Conservation (phyloP, 768 basidiomycete genomes). For the Strobilomyces echinocephalus region DNA sequence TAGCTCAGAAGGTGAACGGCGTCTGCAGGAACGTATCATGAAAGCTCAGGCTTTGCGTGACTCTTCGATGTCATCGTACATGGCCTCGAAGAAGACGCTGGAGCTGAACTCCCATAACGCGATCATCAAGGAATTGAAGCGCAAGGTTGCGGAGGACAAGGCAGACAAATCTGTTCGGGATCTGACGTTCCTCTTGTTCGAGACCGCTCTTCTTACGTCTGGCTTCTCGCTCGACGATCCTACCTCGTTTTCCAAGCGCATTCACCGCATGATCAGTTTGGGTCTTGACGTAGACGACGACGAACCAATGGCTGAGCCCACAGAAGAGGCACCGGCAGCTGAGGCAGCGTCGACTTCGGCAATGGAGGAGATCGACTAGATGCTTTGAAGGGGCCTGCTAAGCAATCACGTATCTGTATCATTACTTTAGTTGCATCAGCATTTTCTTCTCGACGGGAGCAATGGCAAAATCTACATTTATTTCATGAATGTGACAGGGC, state of each 20-base stretch:
- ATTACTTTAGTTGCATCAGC: constrained; percentile 23
- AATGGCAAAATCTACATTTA: constrained; percentile 12
- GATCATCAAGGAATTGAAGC: constrained; percentile 94
- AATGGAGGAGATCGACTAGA: constrained; percentile 97
- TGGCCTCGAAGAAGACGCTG: constrained; percentile 97
- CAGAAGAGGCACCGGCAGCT: constrained; percentile 47
- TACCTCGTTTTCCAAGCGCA: constrained; percentile 90
- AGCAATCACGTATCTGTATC: constrained; percentile 24
- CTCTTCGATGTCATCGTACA: constrained; percentile 97
- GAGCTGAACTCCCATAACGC: constrained; percentile 91
- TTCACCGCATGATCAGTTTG: constrained; percentile 93
- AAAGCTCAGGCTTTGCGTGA: constrained; percentile 97
- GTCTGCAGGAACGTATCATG: constrained; percentile 86
- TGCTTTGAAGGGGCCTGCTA: background rate
- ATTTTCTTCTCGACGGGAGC: constrained; percentile 17
- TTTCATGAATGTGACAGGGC: background rate
- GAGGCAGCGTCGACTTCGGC: constrained; percentile 69
- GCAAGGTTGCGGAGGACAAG: constrained; percentile 95
- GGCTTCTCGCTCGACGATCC: constrained; percentile 97
- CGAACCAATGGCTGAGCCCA: constrained; percentile 33
- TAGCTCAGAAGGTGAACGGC: background rate
- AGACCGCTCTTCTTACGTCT: constrained; percentile 93
- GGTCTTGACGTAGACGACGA: constrained; percentile 89
- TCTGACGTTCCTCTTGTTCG: constrained; percentile 91
- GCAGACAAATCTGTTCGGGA: constrained; percentile 98